These are phyloP conservation scores for Hypoxylon fragiforme DNA, from an alignment of 495 filamentous ascomycete genomes.

Conservation along the genomic window DNA sequence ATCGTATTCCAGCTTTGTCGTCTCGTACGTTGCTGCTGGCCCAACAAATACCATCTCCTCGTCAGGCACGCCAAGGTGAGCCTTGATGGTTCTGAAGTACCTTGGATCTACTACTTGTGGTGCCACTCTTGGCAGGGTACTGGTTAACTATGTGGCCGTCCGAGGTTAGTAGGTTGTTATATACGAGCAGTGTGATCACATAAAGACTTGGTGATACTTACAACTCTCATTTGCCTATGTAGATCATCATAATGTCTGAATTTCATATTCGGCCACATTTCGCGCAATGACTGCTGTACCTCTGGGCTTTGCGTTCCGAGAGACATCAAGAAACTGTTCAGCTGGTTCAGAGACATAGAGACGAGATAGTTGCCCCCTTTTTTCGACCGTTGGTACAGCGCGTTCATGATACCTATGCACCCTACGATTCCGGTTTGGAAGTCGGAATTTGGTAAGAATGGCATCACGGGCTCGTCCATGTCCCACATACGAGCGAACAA, in stretches of 20 bases:
- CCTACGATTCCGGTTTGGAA: constrained; percentile 61
- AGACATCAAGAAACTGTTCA: constrained; percentile 61
- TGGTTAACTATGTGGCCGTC: constrained; percentile 9
- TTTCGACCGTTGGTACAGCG: constrained; percentile 55
- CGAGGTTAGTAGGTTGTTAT: background rate
- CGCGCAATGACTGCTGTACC: constrained; percentile 23
- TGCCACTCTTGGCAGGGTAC: constrained; percentile 16
- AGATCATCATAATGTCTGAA: constrained; percentile 36
- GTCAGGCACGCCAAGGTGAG: constrained; percentile 30
- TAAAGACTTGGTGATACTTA: constrained; percentile 6
- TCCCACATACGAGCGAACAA: constrained; percentile 63
- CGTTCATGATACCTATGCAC: constrained; percentile 58
- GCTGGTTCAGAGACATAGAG: constrained; percentile 59
- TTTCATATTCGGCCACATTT: constrained; percentile 34
- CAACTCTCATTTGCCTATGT: constrained; percentile 38
- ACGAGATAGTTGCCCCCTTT: constrained; percentile 58
- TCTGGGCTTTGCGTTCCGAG: constrained; percentile 53
- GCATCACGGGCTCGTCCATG: constrained; percentile 58
- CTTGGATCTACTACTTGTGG: constrained; percentile 28
- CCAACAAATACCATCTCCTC: constrained; percentile 37
- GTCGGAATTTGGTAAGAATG: constrained; percentile 68
- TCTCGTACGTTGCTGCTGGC: constrained; percentile 34
- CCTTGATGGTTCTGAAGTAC: constrained; percentile 30
- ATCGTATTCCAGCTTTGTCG: constrained; percentile 31
- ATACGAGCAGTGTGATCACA: background rate